These are phyloP conservation scores for Cryptococcus sp. DNA, from an alignment of 1,284 basidiomycete species.

Conservation along the genomic window DNA sequence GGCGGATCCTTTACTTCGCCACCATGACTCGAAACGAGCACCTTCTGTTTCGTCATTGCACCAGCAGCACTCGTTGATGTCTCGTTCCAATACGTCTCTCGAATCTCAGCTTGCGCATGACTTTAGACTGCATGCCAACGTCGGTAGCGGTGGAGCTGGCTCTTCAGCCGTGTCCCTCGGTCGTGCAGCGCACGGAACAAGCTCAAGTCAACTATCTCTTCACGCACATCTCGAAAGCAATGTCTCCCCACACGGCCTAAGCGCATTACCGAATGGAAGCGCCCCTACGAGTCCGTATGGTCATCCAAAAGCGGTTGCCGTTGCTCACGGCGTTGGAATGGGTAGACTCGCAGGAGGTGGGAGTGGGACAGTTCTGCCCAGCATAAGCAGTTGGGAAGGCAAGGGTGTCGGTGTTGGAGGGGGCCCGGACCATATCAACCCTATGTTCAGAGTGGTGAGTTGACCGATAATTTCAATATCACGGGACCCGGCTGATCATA, in stretches of 20 bases:
- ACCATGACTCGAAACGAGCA: conserved; percentile 52
- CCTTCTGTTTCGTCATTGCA: conserved; percentile 72
- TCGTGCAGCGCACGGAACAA: conserved; percentile 28
- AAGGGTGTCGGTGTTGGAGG: conserved; percentile 40
- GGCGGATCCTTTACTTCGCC: conserved; percentile 39
- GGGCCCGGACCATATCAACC: conserved; percentile 62
- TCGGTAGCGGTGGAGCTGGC: conserved; percentile 49
- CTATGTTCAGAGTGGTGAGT: conserved; percentile 88
- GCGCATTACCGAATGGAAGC: conserved; percentile 14
- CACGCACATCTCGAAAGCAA: conserved; percentile 4
- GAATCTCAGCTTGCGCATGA: conserved; percentile 78
- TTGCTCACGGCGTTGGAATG: conserved; percentile 38
- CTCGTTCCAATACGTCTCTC: conserved; percentile 74
- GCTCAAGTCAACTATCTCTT: conserved; percentile 48
- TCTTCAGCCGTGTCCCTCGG: conserved; percentile 34
- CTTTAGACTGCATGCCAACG: conserved; percentile 70
- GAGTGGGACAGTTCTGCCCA: conserved; percentile 50
- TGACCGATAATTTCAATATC: background rate
- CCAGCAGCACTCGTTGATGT: conserved; percentile 70
- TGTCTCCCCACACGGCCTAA: background rate
- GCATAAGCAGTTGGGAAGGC: conserved; percentile 54
- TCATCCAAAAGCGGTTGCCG: conserved; percentile 38
- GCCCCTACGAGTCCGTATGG: conserved; percentile 47
- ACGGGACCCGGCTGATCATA: background rate
- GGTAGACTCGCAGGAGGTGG: conserved; percentile 21